Evolutionary conservation across 768 basidiomycete species (phyloP).

Genomic region (Lyophyllum semitale): DNA sequence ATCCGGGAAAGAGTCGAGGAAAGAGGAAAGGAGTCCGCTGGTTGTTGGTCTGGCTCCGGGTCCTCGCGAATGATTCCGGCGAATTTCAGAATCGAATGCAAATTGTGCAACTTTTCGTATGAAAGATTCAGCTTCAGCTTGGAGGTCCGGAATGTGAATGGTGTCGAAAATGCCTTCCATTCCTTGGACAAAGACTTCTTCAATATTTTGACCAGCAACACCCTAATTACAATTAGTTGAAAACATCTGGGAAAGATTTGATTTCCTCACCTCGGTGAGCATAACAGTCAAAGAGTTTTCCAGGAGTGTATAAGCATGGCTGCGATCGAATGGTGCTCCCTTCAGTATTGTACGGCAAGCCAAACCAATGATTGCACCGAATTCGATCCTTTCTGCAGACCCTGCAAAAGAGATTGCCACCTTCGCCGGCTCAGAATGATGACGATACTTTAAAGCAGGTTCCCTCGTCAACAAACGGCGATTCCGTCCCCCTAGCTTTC

Average conservation of each 20-base stretch:
- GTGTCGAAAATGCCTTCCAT: conserved; percentile 83
- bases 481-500: conserved; percentile 95
- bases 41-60: conserved; percentile 52
- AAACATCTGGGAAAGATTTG: conserved; percentile 1
- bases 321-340: conserved; percentile 48
- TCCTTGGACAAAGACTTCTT: conserved; percentile 67
- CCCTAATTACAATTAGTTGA: conserved; percentile 46
- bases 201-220: conserved; percentile 69
- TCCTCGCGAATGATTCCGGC: conserved; percentile 57
- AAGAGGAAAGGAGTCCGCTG: conserved; percentile 62
- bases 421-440: conserved; percentile 70
- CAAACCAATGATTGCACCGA: conserved; percentile 65
- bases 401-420: conserved; percentile 77
- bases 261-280: conserved; percentile 67
- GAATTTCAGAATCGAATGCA: conserved; percentile 77
- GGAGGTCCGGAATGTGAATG: conserved; percentile 66
- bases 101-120: conserved; percentile 68
- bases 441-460: conserved; percentile 69
- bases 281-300: conserved; percentile 73
- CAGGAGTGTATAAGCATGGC: conserved; percentile 66
- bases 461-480: conserved; percentile 83
- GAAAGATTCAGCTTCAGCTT: conserved; percentile 69
- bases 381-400: conserved; percentile 59
- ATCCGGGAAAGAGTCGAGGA: conserved; percentile 80
- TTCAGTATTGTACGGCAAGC: conserved; percentile 66